Conservation (phyloP, 805 yeast species). For the Candida nanaspora region DNA sequence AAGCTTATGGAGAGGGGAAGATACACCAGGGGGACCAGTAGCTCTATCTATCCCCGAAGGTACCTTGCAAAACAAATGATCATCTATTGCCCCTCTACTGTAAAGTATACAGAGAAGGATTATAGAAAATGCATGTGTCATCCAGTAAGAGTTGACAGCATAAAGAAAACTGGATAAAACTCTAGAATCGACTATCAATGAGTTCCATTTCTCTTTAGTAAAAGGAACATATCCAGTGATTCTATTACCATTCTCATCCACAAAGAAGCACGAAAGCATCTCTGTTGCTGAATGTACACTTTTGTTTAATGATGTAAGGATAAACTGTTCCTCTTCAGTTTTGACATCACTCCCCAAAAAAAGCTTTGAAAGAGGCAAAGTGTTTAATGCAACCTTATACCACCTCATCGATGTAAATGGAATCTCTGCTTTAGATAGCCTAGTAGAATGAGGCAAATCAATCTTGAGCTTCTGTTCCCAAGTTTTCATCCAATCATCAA, state of each 20-base stretch:
- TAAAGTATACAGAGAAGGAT: constrained; percentile 9
- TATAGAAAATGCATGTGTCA: constrained; percentile 13
- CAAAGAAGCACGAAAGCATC: constrained; percentile 10
- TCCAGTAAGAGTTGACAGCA: constrained; percentile 13
- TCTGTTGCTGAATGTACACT: constrained; percentile 12
- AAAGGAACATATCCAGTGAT: constrained; percentile 7
- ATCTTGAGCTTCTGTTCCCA: constrained; percentile 7
- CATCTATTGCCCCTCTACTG: constrained; percentile 13
- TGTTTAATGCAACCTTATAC: constrained; percentile 9
- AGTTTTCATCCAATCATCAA: constrained; percentile 10
- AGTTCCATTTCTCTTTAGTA: constrained; percentile 7
- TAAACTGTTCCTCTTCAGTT: constrained; percentile 6
- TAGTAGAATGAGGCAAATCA: background rate
- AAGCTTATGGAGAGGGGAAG: constrained; percentile 10
- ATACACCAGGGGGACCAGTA: constrained; percentile 7
- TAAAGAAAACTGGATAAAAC: constrained; percentile 5
- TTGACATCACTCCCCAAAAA: constrained; percentile 3
- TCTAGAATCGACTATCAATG: constrained; percentile 1
- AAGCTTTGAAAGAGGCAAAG: constrained; percentile 6
- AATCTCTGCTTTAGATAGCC: constrained; percentile 1
- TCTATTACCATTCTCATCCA: constrained; percentile 4
- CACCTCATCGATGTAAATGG: constrained; percentile 16
- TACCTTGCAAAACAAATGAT: constrained; percentile 7
- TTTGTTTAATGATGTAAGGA: constrained; percentile 7
- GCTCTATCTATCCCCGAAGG: constrained; percentile 8